A percentile compares a stretch with the other conserved stretches of the same genome.
Evolutionary conservation across 2,329 filamentous ascomycete genomes (phyloP).

Genomic region (Trichoderma semiorbis): DNA sequence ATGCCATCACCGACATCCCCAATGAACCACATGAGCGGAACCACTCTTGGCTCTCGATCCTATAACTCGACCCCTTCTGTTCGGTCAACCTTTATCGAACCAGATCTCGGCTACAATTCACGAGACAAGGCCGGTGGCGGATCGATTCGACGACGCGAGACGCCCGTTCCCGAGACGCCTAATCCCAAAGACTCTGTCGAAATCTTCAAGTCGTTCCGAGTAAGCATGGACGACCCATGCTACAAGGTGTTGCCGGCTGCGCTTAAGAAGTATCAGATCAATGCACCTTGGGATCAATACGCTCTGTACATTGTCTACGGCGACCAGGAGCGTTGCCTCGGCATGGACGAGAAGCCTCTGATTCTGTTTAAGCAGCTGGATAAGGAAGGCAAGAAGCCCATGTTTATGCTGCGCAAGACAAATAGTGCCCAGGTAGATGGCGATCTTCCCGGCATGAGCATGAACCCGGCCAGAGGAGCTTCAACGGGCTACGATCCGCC

Average conservation of each 20-base stretch:
- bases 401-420: slow-evolving; percentile 91
- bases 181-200: slow-evolving; percentile 67
- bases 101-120: slow-evolving; percentile 38
- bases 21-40: slow-evolving; percentile 50
- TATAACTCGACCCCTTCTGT: slow-evolving; percentile 56
- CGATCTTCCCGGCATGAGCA: slow-evolving; percentile 52
- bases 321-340: slow-evolving; percentile 93
- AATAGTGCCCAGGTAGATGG: slow-evolving; percentile 53
- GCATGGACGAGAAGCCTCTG: slow-evolving; percentile 86
- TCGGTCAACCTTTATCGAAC: slow-evolving; percentile 54
- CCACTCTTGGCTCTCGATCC: slow-evolving; percentile 59
- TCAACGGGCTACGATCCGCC: slow-evolving; percentile 54
- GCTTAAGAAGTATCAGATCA: slow-evolving; percentile 97
- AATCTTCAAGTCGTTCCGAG: slow-evolving; percentile 98
- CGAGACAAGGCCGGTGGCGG: slow-evolving; percentile 29
- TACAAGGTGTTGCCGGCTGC: slow-evolving; percentile 95
- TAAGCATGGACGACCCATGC: slow-evolving; percentile 96
- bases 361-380: slow-evolving; percentile 97
- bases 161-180: slow-evolving; percentile 60
- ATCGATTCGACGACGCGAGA: slow-evolving; percentile 51
- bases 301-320: slow-evolving; percentile 97
- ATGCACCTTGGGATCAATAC: slow-evolving; percentile 95
- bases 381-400: slow-evolving; percentile 94
- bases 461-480: slow-evolving; percentile 44
- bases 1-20: slow-evolving; percentile 68